These are phyloP conservation scores for Aspergillus biplanus DNA, from an alignment of 495 filamentous ascomycete genomes.

Conservation along the genomic window DNA sequence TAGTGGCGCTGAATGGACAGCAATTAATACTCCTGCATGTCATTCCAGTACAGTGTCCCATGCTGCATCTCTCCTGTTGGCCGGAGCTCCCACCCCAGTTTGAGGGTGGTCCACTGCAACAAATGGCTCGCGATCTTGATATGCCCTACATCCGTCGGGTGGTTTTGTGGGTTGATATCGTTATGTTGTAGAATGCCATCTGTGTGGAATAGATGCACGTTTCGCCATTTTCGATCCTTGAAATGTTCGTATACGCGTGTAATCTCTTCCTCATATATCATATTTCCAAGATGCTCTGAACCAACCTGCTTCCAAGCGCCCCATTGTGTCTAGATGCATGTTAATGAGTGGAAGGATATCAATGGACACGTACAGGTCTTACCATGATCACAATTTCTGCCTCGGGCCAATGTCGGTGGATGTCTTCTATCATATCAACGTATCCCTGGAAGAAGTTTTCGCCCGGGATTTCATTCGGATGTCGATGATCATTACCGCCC, in stretches of 20 bases:
- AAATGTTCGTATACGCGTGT: constrained; percentile 58
- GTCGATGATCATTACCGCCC: constrained; percentile 69
- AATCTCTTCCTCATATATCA: constrained; percentile 59
- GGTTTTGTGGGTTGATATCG: constrained; percentile 64
- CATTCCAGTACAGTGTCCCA: constrained; percentile 66
- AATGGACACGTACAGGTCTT: constrained; percentile 18
- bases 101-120: constrained; percentile 56
- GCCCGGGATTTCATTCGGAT: constrained; percentile 63
- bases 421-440: constrained; percentile 60
- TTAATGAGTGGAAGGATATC: neutral
- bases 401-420: constrained; percentile 64
- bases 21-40: constrained; percentile 27
- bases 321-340: constrained; percentile 61
- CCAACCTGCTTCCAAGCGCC: constrained; percentile 56
- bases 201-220: constrained; percentile 71
- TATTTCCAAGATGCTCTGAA: constrained; percentile 54
- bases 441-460: constrained; percentile 58
- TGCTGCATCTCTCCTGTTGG: constrained; percentile 67
- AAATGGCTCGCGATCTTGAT: constrained; percentile 70
- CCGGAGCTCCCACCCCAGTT: constrained; percentile 63
- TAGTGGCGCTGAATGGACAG: neutral
- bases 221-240: constrained; percentile 47
- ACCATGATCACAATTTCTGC: constrained; percentile 68
- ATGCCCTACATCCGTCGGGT: constrained; percentile 69
- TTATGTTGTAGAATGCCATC: constrained; percentile 71